A percentile compares a stretch with the other conserved stretches of the same genome.
Evolutionary conservation across 768 basidiomycete genomes (phyloP).

Genomic region (Brasilioporus rufonigricans): DNA sequence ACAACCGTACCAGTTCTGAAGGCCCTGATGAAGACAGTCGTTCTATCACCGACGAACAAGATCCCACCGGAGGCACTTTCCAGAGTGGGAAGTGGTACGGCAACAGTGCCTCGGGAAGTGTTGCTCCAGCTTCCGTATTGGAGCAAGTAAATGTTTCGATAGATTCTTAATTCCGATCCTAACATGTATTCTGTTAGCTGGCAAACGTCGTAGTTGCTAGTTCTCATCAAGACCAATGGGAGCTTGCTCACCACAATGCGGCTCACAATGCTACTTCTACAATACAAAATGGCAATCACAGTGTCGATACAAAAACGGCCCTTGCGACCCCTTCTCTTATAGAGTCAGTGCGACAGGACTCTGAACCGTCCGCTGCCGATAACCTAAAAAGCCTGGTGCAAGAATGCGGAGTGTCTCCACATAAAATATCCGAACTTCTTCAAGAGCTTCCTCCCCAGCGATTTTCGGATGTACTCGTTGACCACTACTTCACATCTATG

Average conservation of each 20-base stretch:
- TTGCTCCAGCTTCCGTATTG: constrained; percentile 75
- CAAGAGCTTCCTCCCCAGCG: constrained; percentile 82
- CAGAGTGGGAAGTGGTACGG: constrained; percentile 88
- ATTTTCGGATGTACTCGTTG: constrained; percentile 73
- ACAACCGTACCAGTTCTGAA: constrained; percentile 46
- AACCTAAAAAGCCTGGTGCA: constrained; percentile 83
- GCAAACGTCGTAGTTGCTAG: constrained; percentile 51
- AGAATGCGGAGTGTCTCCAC: constrained; percentile 90
- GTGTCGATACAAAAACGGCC: constrained; percentile 25
- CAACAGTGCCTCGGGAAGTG: constrained; percentile 77
- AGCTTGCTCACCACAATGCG: constrained; percentile 16
- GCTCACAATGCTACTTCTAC: constrained; percentile 9
- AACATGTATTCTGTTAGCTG: constrained; percentile 38
- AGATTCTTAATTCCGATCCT: constrained; percentile 16
- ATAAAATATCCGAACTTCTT: constrained; percentile 86
- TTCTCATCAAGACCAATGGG: constrained; percentile 32
- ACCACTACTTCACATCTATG: constrained; percentile 79
- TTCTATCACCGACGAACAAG: constrained; percentile 76
- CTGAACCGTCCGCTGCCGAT: constrained; percentile 62
- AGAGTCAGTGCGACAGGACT: constrained; percentile 41
- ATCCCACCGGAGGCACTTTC: constrained; percentile 71
- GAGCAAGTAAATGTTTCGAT: constrained; percentile 59
- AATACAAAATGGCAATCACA: constrained; percentile 25
- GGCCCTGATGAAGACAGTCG: constrained; percentile 61
- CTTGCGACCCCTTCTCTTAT: constrained; percentile 35